Evolutionary conservation across 2,329 filamentous ascomycete genomes (phyloP).

Genomic region (Paracamarosporium sp.): DNA sequence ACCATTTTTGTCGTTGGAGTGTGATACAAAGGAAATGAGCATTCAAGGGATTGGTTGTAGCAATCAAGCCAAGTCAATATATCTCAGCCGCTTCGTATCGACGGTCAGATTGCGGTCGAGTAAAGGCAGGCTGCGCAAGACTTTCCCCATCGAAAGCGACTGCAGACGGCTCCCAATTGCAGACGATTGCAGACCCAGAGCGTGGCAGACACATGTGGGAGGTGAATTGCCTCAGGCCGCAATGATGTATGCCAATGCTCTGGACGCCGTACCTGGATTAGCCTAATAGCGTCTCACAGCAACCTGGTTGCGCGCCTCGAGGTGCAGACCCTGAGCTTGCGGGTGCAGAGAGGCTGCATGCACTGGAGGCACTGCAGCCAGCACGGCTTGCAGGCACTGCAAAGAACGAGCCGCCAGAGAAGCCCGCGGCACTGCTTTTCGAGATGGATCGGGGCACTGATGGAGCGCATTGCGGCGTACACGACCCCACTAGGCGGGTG

Average conservation of each 20-base stretch:
- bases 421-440: background rate
- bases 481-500: background rate
- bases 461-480: background rate
- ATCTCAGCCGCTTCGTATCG: background rate
- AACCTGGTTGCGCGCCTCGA: slow-evolving; percentile 3
- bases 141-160: background rate
- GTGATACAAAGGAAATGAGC: background rate
- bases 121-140: too few species aligned
- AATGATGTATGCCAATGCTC: slow-evolving; percentile 4
- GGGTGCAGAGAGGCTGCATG: slow-evolving; percentile 6
- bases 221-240: background rate
- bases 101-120: too few species aligned
- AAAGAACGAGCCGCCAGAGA: background rate
- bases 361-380: background rate
- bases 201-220: background rate
- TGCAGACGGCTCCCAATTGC: background rate
- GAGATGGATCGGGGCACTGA: background rate
- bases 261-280: slow-evolving; percentile 5
- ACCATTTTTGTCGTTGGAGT: background rate
- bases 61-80: background rate
- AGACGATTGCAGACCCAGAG: background rate
- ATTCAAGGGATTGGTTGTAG: background rate
- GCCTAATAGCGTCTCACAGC: slow-evolving; percentile 1
- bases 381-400: background rate
- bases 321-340: slow-evolving; percentile 11